Conservation (phyloP, 139 green algal species). For the Spirogloea muscicola region DNA sequence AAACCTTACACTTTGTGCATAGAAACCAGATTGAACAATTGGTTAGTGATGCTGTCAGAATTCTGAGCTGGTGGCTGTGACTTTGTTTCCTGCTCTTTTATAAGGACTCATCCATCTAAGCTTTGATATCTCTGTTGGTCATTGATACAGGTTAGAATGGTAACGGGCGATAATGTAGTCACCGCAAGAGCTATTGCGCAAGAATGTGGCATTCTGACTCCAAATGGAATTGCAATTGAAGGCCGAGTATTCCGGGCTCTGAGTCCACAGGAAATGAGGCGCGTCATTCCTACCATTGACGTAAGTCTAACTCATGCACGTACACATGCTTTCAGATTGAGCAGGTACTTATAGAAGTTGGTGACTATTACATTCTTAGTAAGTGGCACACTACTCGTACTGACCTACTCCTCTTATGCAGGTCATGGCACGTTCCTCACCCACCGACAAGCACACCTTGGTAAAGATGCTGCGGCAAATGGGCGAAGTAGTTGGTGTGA, state of each 20-base stretch:
- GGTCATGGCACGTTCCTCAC: constrained; percentile 88
- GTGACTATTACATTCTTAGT: neutral
- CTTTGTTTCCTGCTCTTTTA: neutral
- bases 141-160: constrained; percentile 80
- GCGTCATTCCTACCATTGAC: constrained; percentile 8
- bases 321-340: neutral
- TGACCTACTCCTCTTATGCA: constrained; percentile 13
- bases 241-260: constrained; percentile 78
- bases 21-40: no score
- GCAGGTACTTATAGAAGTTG: neutral
- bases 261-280: constrained; percentile 53
- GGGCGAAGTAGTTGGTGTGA: constrained; percentile 95
- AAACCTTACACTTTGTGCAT: no score
- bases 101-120: neutral
- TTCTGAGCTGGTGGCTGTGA: neutral
- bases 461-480: constrained; percentile 79
- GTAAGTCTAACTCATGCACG: neutral
- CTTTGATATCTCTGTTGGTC: neutral
- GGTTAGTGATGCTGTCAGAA: neutral
- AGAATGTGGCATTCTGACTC: constrained; percentile 90
- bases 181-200: constrained; percentile 91
- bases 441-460: constrained; percentile 89
- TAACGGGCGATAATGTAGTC: constrained; percentile 97
- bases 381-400: neutral
- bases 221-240: constrained; percentile 70